Base-by-base conservation (phyloP, 345 rosid species). In the Mercurialis annua region DNA sequence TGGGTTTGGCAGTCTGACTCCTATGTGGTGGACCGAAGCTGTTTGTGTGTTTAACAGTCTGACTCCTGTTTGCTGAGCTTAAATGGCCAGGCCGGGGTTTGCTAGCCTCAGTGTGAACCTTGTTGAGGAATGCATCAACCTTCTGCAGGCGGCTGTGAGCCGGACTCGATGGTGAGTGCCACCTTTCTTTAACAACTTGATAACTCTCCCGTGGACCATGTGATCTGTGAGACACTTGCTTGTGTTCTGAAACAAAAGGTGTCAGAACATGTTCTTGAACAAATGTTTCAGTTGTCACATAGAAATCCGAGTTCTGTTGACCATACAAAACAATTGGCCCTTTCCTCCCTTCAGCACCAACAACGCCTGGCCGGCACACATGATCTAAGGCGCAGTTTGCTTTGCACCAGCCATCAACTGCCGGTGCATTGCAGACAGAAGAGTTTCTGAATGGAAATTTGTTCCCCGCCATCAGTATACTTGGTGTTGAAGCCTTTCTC, bases 331-430 rank as follows among this genome's bases (percentile, higher is more conserved):
- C 43, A 6, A 73, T 31, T 2, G 83, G 79, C 65, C 69, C 78
- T 71, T 74, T 79, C 78, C 73, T 75, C 36, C 82, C 84, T 9
- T 77, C 77, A 31, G 79, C 77, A 60, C 77, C 85, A 12, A 77
- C 1, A 57, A 70, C 59, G 47, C 72, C 79, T 16, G 87, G 83
- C 66, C 59, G 64, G 60, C 68, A 64, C 20, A 70, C 72, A 20
- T 74, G 84, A 70, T 77, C 84, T 0, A 83, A 38, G n/a, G 53
- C 48, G 18, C 71, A 54, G 70, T 70, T 71, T 54, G 76, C 14
- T 27, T 60, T 59, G 72, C 66, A 64, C 80, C 76, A 54, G 11
- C 55, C 72, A 10, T 71, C 70, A 21, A 51, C 38, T 51, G 3
- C 27, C 0, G 78, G 78, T 18, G 60, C 33, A 14, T 27, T 36